A percentile compares a stretch with the other conserved stretches of the same genome.
These are phyloP conservation scores for Colletotrichum simmondsii DNA, from an alignment of 2,329 filamentous ascomycete species.

Conservation along the genomic window DNA sequence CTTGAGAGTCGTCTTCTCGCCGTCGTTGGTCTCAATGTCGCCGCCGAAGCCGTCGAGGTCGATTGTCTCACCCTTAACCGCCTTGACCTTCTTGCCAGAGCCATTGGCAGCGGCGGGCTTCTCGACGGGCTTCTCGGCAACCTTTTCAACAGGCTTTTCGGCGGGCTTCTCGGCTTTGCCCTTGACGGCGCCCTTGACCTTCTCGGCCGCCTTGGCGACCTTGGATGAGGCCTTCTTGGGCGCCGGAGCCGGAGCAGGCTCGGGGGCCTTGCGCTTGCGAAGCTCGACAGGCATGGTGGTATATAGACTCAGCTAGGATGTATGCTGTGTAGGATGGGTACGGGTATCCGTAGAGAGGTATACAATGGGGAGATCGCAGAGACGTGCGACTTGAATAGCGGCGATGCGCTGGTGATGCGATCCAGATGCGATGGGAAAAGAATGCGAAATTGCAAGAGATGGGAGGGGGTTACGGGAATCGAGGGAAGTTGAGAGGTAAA, in stretches of 20 bases:
- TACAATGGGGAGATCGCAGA: constrained; percentile 21
- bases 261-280: constrained; percentile 70
- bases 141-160: constrained; percentile 45
- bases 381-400: constrained; percentile 8
- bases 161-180: constrained; percentile 39
- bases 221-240: constrained; percentile 57
- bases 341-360: neutral
- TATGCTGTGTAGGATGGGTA: neutral
- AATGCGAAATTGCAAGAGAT: constrained; percentile 22
- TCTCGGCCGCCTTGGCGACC: constrained; percentile 49
- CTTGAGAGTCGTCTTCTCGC: constrained; percentile 81
- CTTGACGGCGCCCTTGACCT: constrained; percentile 47
- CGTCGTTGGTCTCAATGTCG: constrained; percentile 87
- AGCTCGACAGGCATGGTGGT: constrained; percentile 66
- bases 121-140: constrained; percentile 45
- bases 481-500: constrained; percentile 33
- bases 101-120: constrained; percentile 45
- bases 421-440: constrained; percentile 16
- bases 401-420: constrained; percentile 30
- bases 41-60: constrained; percentile 70
- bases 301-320: neutral
- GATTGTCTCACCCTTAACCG: constrained; percentile 66
- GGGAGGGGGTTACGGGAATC: constrained; percentile 26
- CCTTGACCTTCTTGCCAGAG: constrained; percentile 50
- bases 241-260: constrained; percentile 54